Evolutionary conservation across 208 protist genomes (phyloP), one percentile per base, ranked within the genome.

Genomic region (Borovskyia barvae): DNA sequence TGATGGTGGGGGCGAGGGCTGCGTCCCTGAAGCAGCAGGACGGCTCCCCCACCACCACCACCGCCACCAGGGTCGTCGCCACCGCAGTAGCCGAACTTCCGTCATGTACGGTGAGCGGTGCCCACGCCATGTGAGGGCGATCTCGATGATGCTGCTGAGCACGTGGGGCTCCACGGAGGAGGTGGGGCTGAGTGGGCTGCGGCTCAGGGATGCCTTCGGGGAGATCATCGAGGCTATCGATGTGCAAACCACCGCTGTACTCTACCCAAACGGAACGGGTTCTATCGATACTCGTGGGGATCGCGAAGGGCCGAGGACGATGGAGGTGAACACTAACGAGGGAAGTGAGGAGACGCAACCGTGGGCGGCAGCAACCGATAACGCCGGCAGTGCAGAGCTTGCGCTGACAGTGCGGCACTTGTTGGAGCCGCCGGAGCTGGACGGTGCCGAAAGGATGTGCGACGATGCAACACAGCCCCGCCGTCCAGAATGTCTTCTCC

Each of bases 151-250:
- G 68, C 37, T 90, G 9, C 67, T 90, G 30, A 61, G 67, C 12
- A 90, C 78, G n/a, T 90, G 83, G 83, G 83, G 83, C n/a, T 75
- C 84, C 45, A 66, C 66, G 8, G 47, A 75, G 30, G 30, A 60
- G 35, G 72, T 85, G 26, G 83, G 83, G 14, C 64, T 90, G 9
- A 80, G 66, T 51, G 75, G 79, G 5, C 47, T 90, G 19, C 83
- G 83, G 32, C 70, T 90, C 48, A 72, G 83, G 2, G 76, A 87
- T 54, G 77, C 66, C 7, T 28, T 33, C 6, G 83, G 79, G 3
- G 41, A 79, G 40, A 22, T 82, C 20, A 60, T 86, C 26, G 59
- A 22, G 37, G 40, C 63, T 17, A 17, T 54, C 0, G 20, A 37
- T 19, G 56, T 82, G 37, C 28, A 56, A 33, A 37, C 66, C 19